A percentile compares a stretch with the other conserved stretches of the same genome.
These are phyloP conservation scores for Arthrobotrys conoides DNA, from an alignment of 2,329 filamentous ascomycete genomes.

Conservation along the genomic window DNA sequence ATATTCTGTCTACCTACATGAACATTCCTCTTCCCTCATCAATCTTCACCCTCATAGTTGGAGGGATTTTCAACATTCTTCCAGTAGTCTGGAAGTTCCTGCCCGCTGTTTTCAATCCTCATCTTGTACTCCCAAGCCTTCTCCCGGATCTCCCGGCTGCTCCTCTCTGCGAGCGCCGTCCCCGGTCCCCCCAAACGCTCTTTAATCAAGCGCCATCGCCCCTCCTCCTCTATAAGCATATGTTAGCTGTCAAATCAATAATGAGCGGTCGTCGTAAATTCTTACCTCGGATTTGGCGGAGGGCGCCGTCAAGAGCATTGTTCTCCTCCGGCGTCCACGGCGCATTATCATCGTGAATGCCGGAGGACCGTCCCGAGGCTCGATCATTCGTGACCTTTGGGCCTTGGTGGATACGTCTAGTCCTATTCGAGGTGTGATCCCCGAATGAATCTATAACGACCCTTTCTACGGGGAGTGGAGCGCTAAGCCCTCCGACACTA, in stretches of 20 bases:
- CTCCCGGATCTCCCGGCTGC: not conserved
- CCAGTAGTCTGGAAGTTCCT: constrained; percentile 3
- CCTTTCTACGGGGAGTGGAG: constrained; percentile 29
- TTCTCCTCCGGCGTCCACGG: constrained; percentile 54
- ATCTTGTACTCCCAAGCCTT: not conserved
- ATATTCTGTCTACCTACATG: not conserved
- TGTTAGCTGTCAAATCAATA: not conserved
- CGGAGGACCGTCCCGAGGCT: not conserved
- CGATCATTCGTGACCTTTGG: not conserved
- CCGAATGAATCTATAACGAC: constrained; percentile 40
- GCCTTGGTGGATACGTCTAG: constrained; percentile 27
- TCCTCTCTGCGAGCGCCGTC: constrained; percentile 6
- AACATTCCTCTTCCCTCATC: not conserved
- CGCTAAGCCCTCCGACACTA: not conserved
- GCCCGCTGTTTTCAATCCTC: not conserved
- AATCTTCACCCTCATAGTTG: not conserved
- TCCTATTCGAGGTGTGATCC: constrained; percentile 47
- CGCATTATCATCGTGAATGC: constrained; percentile 40
- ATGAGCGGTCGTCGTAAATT: too few relatives aligned
- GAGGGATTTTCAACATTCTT: not conserved
- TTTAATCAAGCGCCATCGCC: constrained; percentile 41
- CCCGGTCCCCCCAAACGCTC: constrained; percentile 19
- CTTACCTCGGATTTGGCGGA: constrained; percentile 1
- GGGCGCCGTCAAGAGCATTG: constrained; percentile 2
- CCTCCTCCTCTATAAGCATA: not conserved